phyloP scores from a whole-genome alignment of 768 basidiomycete genomes.

The Neoboletus brunneissimus region DNA sequence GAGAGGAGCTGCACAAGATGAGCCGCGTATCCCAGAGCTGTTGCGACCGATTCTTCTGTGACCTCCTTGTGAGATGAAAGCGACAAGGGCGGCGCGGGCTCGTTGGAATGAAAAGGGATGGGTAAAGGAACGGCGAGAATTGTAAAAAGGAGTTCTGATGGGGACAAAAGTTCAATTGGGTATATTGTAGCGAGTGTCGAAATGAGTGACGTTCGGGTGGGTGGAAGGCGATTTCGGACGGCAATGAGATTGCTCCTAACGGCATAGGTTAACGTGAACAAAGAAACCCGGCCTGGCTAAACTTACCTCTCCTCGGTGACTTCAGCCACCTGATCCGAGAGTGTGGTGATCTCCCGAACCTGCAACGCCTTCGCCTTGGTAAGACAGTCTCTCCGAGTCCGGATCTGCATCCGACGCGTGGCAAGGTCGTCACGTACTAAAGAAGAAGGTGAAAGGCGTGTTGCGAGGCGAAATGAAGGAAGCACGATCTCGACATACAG shows the following conservation, averaged over 20 bases:
- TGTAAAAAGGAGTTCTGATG: conserved; percentile 85
- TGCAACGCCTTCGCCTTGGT: conserved; percentile 41
- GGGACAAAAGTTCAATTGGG: conserved; percentile 83
- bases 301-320: conserved; percentile 41
- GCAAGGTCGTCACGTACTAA: conserved; percentile 45
- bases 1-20: conserved; percentile 83
- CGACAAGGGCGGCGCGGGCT: conserved; percentile 81
- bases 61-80: conserved; percentile 64
- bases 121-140: conserved; percentile 89
- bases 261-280: conserved; percentile 14
- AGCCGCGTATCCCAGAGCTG: conserved; percentile 87
- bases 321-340: conserved; percentile 31
- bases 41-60: conserved; percentile 83
- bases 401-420: conserved; percentile 43
- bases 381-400: conserved; percentile 46
- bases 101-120: conserved; percentile 68
- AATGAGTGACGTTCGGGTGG: conserved; percentile 61
- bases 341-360: conserved; percentile 28
- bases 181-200: conserved; percentile 74
- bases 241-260: conserved; percentile 45
- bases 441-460: conserved; percentile 12
- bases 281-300: conserved; percentile 1
- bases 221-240: conserved; percentile 48
- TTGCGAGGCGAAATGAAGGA: conserved; percentile 19
- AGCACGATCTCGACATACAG: conserved; percentile 39